These are phyloP conservation scores for Lachancea kluyveri DNA, from an alignment of 805 yeast genomes.

Conservation along the genomic window DNA sequence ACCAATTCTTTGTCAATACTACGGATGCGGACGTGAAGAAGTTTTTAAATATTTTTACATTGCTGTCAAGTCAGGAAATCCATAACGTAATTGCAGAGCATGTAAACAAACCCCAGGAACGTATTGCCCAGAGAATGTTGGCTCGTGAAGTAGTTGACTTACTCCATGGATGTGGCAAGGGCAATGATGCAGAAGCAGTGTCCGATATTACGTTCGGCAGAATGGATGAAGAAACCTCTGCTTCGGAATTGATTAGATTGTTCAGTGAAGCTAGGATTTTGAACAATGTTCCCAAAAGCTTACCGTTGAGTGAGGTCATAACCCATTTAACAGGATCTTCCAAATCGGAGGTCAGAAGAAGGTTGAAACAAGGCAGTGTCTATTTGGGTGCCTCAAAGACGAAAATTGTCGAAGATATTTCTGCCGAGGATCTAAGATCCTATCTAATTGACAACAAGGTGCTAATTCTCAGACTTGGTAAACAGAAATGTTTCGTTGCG, in stretches of 20 bases:
- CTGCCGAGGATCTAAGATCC: slow-evolving; percentile 40
- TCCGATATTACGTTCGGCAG: slow-evolving; percentile 55
- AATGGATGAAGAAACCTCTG: slow-evolving; percentile 6
- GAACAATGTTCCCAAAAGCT: slow-evolving; percentile 23
- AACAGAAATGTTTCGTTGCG: slow-evolving; percentile 57
- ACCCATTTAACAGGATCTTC: slow-evolving; percentile 42
- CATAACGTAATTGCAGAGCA: slow-evolving; percentile 49
- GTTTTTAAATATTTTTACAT: slow-evolving; percentile 70
- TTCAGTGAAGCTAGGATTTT: slow-evolving; percentile 19
- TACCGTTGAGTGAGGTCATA: slow-evolving; percentile 44
- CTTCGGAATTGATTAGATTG: slow-evolving; percentile 12
- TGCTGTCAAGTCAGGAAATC: slow-evolving; percentile 61
- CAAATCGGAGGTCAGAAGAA: slow-evolving; percentile 52
- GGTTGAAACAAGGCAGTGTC: slow-evolving; percentile 65
- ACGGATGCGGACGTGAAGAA: slow-evolving; percentile 70
- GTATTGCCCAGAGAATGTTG: slow-evolving; percentile 68
- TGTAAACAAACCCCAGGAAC: slow-evolving; percentile 46
- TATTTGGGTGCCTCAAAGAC: slow-evolving; percentile 58
- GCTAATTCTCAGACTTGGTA: slow-evolving; percentile 69
- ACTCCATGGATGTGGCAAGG: slow-evolving; percentile 76
- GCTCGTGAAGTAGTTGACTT: slow-evolving; percentile 85
- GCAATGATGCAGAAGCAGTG: slow-evolving; percentile 58
- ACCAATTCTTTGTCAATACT: slow-evolving; percentile 76
- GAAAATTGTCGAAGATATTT: slow-evolving; percentile 47
- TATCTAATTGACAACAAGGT: slow-evolving; percentile 54